Evolutionary conservation across 352 stramenopile species (phyloP).

Genomic region (Peronospora belbahrii): DNA sequence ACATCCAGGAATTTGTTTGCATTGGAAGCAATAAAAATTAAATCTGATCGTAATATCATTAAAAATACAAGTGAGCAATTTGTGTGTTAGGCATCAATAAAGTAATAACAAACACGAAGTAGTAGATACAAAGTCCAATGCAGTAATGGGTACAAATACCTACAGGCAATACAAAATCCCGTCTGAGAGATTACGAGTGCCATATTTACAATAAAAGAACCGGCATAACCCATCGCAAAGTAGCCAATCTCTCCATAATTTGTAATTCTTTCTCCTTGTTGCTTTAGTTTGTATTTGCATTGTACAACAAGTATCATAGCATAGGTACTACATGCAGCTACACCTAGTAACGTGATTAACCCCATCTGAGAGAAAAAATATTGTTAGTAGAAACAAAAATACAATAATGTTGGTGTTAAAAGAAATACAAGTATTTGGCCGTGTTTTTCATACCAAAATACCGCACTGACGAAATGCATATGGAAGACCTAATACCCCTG

Average conservation of each 20-base stretch:
- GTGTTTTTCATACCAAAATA: constrained; percentile 50
- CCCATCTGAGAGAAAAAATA: constrained; percentile 32
- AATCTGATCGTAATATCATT: constrained; percentile 26
- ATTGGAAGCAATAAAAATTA: constrained; percentile 90
- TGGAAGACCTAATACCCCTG: constrained; percentile 84
- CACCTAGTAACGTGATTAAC: constrained; percentile 40
- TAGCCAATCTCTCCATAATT: constrained; percentile 86
- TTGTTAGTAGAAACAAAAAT: background rate
- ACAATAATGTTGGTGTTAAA: too few species aligned
- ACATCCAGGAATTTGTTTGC: constrained; percentile 63
- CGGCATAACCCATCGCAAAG: constrained; percentile 57
- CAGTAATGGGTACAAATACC: too few species aligned
- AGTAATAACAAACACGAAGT: too few species aligned
- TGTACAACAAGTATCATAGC: constrained; percentile 69
- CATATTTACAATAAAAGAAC: constrained; percentile 72
- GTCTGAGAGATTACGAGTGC: constrained; percentile 84
- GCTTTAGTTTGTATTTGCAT: constrained; percentile 74
- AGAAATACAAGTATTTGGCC: too few species aligned
- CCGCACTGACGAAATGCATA: constrained; percentile 86
- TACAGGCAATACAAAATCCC: constrained; percentile 86
- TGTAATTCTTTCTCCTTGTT: constrained; percentile 34
- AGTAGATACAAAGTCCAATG: too few species aligned
- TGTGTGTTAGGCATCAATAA: too few species aligned
- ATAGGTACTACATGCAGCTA: constrained; percentile 55
- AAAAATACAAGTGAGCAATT: constrained; percentile 2